Percentiles rank a stretch among this genome's conserved stretches.
Evolutionary conservation across 495 filamentous ascomycete genomes (phyloP).

Genomic region (Physcia stellaris): DNA sequence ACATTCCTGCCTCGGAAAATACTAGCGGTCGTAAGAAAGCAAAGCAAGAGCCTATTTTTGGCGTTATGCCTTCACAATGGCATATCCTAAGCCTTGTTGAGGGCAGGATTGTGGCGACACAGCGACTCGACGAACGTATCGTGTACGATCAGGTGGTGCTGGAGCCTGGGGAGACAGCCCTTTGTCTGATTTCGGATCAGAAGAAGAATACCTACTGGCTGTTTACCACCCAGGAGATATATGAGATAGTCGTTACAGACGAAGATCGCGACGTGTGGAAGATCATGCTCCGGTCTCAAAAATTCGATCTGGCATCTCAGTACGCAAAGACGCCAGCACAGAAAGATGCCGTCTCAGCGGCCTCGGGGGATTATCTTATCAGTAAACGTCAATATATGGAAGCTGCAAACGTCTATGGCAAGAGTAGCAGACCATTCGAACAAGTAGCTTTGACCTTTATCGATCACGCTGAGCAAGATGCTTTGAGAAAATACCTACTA

Average conservation of each 20-base stretch:
- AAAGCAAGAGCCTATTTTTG: constrained; percentile 55
- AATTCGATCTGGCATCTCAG: constrained; percentile 74
- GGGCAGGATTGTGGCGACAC: constrained; percentile 66
- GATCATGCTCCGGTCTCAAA: constrained; percentile 69
- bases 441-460: constrained; percentile 87
- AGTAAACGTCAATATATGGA: constrained; percentile 67
- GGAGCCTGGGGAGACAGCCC: constrained; percentile 59
- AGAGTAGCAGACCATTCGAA: constrained; percentile 92
- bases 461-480: constrained; percentile 80
- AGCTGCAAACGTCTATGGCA: constrained; percentile 80
- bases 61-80: constrained; percentile 83
- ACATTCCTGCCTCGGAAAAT: constrained; percentile 54
- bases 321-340: constrained; percentile 62
- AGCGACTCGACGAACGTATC: constrained; percentile 68
- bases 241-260: constrained; percentile 78
- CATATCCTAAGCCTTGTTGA: constrained; percentile 81
- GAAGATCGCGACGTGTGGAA: constrained; percentile 93
- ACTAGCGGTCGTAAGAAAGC: constrained; percentile 47
- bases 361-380: constrained; percentile 77
- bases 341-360: constrained; percentile 77
- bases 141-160: constrained; percentile 79
- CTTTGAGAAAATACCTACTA: constrained; percentile 76
- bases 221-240: constrained; percentile 80
- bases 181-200: constrained; percentile 73
- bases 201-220: constrained; percentile 96